Percentiles rank a stretch among this genome's conserved stretches.
These are phyloP conservation scores for Globisporangium abappressorium DNA, from an alignment of 352 stramenopile species.

Conservation along the genomic window DNA sequence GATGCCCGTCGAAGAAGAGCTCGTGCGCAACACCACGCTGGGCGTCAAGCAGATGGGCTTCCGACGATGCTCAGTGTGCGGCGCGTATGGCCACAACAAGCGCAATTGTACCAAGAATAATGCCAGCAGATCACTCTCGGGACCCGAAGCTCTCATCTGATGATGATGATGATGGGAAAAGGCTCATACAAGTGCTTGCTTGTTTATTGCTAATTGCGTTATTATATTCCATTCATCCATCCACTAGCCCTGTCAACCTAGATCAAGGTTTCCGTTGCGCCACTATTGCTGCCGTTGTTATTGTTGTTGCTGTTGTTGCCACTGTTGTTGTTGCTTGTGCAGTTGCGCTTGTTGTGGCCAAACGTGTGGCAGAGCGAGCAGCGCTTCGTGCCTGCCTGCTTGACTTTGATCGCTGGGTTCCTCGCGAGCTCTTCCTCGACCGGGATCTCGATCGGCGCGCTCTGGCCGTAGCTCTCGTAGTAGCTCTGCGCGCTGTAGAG, in stretches of 20 bases:
- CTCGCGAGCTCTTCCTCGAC: constrained; percentile 42
- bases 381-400: constrained; percentile 20
- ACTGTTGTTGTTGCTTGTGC: constrained; percentile 8
- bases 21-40: constrained; percentile 33
- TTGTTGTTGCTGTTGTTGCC: neutral
- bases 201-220: no score
- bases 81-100: constrained; percentile 41
- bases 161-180: no score
- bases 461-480: no score
- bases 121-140: no score
- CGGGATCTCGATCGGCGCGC: constrained; percentile 24
- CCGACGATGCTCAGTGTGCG: constrained; percentile 38
- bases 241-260: no score
- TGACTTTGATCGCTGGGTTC: constrained; percentile 25
- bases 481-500: no score
- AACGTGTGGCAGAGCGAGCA: constrained; percentile 38
- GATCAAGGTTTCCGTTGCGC: no score
- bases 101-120: constrained; percentile 24
- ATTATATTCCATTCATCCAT: no score
- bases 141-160: no score
- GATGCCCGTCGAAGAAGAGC: constrained; percentile 41
- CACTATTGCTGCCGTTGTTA: no score
- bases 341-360: constrained; percentile 48
- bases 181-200: no score
- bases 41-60: constrained; percentile 10